Percentiles rank a stretch among this genome's conserved stretches.
These are phyloP conservation scores for Boletus mariae DNA, from an alignment of 1,284 basidiomycete species.

Conservation along the genomic window DNA sequence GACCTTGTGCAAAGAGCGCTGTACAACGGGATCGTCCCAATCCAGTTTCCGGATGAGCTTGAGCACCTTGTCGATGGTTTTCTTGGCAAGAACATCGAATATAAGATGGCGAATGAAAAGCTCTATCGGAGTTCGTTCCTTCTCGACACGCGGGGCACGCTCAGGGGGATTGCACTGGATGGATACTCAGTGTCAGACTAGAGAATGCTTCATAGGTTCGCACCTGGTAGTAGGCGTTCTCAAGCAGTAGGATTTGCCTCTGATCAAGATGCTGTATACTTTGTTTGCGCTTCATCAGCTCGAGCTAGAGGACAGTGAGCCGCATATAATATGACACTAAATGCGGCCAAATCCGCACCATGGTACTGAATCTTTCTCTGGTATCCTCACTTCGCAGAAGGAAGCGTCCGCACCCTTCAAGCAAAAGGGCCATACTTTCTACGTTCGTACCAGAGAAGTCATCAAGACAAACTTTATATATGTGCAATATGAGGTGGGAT, in stretches of 20 bases:
- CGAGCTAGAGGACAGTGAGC: conserved; percentile 55
- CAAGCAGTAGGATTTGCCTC: conserved; percentile 83
- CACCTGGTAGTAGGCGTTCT: conserved; percentile 98
- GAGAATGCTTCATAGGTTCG: conserved; percentile 10
- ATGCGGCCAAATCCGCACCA: conserved; percentile 46
- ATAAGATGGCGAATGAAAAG: conserved; percentile 92
- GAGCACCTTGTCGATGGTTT: conserved; percentile 89
- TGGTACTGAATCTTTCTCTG: conserved; percentile 75
- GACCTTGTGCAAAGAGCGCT: conserved; percentile 62
- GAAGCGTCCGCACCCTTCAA: conserved; percentile 95
- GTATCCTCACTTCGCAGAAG: conserved; percentile 88
- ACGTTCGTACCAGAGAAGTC: conserved; percentile 92
- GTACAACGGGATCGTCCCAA: conserved; percentile 78
- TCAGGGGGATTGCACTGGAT: conserved; percentile 94
- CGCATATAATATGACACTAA: background rate
- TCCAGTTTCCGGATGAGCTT: conserved; percentile 90
- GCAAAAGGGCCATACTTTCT: conserved; percentile 87
- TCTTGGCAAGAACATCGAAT: conserved; percentile 87
- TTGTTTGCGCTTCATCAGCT: conserved; percentile 93
- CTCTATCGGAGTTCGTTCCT: conserved; percentile 85
- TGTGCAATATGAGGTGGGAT: conserved; percentile 88
- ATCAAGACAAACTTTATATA: conserved; percentile 95
- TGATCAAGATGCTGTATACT: conserved; percentile 89
- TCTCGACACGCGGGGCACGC: conserved; percentile 79
- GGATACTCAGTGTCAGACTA: conserved; percentile 10